These are phyloP conservation scores for Epichloe coenophiala DNA, from an alignment of 2,329 filamentous ascomycete species.

Conservation along the genomic window DNA sequence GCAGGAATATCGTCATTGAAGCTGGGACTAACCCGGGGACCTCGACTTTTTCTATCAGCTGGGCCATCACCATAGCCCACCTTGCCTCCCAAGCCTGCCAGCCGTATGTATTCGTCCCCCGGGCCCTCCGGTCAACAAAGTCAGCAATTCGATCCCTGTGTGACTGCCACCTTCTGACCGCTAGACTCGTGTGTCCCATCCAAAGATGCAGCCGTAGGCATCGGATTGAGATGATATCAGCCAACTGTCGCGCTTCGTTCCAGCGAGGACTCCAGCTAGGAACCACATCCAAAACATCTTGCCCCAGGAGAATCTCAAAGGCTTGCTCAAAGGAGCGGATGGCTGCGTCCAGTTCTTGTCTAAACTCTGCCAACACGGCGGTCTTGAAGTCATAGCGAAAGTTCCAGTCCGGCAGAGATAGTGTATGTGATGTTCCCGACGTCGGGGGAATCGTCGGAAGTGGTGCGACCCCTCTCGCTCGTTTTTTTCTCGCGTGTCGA, in stretches of 20 bases:
- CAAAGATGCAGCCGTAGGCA: conserved; percentile 73
- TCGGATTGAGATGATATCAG: conserved; percentile 69
- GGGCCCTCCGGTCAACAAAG: conserved; percentile 69
- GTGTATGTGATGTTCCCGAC: conserved; percentile 67
- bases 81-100: conserved; percentile 90
- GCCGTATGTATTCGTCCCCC: conserved; percentile 78
- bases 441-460: conserved; percentile 79
- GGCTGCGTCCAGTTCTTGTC: conserved; percentile 83
- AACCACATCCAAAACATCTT: conserved; percentile 77
- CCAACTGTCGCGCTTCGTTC: conserved; percentile 81
- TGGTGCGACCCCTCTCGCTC: conserved; percentile 62
- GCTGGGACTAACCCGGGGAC: conserved; percentile 35
- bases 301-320: conserved; percentile 68
- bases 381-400: conserved; percentile 92
- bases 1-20: conserved; percentile 33
- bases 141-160: conserved; percentile 64
- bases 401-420: conserved; percentile 83
- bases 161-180: conserved; percentile 65
- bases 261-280: conserved; percentile 83
- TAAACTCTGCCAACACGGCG: conserved; percentile 80
- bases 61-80: conserved; percentile 50
- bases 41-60: conserved; percentile 40
- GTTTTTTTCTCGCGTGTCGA: conserved; percentile 89
- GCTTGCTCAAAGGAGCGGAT: conserved; percentile 76
- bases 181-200: conserved; percentile 63